Conservation (phyloP, 345 rosid genomes). For the Syzygium oleosum region DNA sequence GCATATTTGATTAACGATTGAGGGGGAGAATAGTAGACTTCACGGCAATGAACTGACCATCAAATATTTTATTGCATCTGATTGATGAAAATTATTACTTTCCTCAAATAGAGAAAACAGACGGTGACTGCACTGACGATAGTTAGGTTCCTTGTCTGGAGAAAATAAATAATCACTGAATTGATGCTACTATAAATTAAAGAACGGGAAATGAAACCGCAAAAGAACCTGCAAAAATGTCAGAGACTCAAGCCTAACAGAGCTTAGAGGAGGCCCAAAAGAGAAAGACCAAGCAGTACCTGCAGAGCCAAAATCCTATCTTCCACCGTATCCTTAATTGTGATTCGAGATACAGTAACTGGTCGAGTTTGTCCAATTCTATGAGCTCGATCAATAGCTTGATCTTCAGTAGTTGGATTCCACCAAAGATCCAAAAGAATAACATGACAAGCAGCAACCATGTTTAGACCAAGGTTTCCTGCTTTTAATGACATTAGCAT, state of each 20-base stretch:
- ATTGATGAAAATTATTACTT: not conserved
- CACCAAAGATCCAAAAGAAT: conserved; percentile 97
- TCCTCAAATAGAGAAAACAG: not conserved
- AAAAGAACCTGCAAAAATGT: not conserved
- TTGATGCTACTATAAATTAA: not conserved
- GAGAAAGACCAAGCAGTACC: conserved; percentile 32
- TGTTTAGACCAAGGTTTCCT: conserved; percentile 92
- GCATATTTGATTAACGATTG: not conserved
- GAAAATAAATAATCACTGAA: not conserved
- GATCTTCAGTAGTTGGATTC: conserved; percentile 98
- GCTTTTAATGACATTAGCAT: conserved; percentile 98
- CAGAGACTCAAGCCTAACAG: not conserved
- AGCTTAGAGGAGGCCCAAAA: not conserved
- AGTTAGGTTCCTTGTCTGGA: not conserved
- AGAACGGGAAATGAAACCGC: not conserved
- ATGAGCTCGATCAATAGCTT: conserved; percentile 95
- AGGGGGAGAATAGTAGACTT: not conserved
- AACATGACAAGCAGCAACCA: conserved; percentile 97
- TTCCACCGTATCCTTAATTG: conserved; percentile 77
- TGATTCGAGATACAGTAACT: conserved; percentile 83
- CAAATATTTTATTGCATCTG: not conserved
- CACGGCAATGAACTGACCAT: not conserved
- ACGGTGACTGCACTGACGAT: not conserved
- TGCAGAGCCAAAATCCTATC: conserved; percentile 83
- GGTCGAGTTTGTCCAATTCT: conserved; percentile 98